phyloP scores from a whole-genome alignment of 2,329 filamentous ascomycete genomes.

The Stachybotrys chlorohalonatus region DNA sequence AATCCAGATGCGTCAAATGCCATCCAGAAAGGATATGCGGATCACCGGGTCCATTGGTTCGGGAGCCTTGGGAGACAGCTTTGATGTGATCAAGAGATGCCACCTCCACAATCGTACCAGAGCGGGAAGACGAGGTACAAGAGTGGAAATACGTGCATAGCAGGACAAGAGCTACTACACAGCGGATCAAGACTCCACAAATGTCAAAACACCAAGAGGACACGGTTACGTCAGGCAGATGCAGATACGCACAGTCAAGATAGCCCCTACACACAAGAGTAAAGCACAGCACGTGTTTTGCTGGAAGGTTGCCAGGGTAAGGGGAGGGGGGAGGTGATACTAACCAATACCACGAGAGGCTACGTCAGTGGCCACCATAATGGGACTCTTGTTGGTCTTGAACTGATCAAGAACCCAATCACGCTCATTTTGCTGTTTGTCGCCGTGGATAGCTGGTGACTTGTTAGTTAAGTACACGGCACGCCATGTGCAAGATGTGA shows the following conservation, averaged over 20 bases:
- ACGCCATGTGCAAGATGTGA: slow-evolving; percentile 19
- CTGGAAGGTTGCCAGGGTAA: slow-evolving; percentile 45
- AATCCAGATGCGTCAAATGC: slow-evolving; percentile 49
- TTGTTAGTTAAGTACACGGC: slow-evolving; percentile 24
- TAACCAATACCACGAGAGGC: slow-evolving; percentile 99
- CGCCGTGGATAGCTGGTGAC: slow-evolving; percentile 82
- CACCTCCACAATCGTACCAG: slow-evolving; percentile 71
- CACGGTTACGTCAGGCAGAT: slow-evolving; percentile 81
- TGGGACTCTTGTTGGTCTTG: slow-evolving; percentile 98
- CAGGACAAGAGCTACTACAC: slow-evolving; percentile 34
- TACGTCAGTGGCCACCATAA: slow-evolving; percentile 99
- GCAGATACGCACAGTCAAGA: slow-evolving; percentile 85
- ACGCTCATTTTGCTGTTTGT: slow-evolving; percentile 99
- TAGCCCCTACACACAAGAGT: slow-evolving; percentile 85
- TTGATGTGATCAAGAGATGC: slow-evolving; percentile 69
- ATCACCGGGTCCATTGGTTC: slow-evolving; percentile 48
- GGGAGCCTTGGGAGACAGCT: slow-evolving; percentile 55
- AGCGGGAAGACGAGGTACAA: slow-evolving; percentile 48
- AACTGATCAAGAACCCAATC: slow-evolving; percentile 99
- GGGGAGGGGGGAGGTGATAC: slow-evolving; percentile 52
- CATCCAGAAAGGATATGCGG: slow-evolving; percentile 34
- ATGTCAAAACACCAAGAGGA: slow-evolving; percentile 69
- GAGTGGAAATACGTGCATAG: slow-evolving; percentile 70
- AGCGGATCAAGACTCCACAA: slow-evolving; percentile 73
- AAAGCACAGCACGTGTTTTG: slow-evolving; percentile 62